A percentile compares a stretch with the other conserved stretches of the same genome.
Conservation (phyloP, 2,329 filamentous ascomycete species). For the Ophiostoma sp. region DNA sequence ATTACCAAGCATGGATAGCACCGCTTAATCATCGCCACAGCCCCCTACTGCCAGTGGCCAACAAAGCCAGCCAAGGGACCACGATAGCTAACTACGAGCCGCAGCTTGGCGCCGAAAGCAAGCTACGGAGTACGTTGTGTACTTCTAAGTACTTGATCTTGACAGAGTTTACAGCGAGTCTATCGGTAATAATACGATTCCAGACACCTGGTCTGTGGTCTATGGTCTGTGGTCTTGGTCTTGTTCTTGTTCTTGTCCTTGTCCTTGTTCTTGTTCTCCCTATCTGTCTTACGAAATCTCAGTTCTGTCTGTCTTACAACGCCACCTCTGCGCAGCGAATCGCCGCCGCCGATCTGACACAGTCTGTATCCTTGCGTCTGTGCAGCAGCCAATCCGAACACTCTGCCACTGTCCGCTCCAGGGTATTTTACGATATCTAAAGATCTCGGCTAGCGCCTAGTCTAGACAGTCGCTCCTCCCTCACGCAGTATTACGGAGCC, state of each 20-base stretch:
- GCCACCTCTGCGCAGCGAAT: too few relatives aligned
- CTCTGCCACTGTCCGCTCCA: not conserved
- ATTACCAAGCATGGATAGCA: not conserved
- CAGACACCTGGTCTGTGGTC: too few relatives aligned
- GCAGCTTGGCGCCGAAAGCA: not conserved
- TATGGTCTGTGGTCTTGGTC: too few relatives aligned
- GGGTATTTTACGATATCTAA: not conserved
- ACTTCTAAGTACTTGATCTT: too few relatives aligned
- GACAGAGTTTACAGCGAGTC: too few relatives aligned
- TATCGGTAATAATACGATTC: too few relatives aligned
- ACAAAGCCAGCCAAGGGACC: slow-evolving; percentile 1
- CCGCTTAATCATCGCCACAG: not conserved
- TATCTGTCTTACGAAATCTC: too few relatives aligned
- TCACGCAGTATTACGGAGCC: not conserved
- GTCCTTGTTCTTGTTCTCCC: too few relatives aligned
- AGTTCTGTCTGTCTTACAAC: too few relatives aligned
- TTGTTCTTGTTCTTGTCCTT: too few relatives aligned
- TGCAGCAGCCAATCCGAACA: slow-evolving; percentile 1
- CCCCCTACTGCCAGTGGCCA: not conserved
- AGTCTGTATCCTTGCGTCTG: not conserved
- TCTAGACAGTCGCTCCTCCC: not conserved
- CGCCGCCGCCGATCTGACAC: too few relatives aligned
- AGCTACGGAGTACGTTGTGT: too few relatives aligned
- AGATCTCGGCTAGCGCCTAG: not conserved
- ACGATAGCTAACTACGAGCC: slow-evolving; percentile 1